Evolutionary conservation across 371 early-diverging fungal species (phyloP).

Genomic region (Lichtheimia ornata): DNA sequence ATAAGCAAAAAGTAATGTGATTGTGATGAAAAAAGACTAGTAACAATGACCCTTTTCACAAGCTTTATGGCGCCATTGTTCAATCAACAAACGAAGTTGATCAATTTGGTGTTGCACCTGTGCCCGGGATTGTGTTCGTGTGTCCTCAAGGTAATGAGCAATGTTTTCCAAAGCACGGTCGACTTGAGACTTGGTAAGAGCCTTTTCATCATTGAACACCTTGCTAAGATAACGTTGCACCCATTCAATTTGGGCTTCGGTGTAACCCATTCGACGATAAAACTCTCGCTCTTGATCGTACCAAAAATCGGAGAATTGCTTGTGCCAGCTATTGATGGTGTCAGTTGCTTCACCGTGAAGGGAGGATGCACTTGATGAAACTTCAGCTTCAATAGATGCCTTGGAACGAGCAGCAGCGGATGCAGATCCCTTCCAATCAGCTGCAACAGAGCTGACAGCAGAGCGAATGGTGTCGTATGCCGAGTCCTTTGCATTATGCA

Average conservation of each 20-base stretch:
- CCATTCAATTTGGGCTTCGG: conserved; percentile 48
- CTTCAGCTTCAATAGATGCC: conserved; percentile 1
- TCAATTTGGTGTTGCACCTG: conserved; percentile 39
- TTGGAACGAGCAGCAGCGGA: conserved; percentile 2
- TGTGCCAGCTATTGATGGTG: conserved; percentile 18
- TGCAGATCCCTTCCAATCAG: conserved; percentile 11
- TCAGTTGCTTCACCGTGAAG: conserved; percentile 24
- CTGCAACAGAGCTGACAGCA: conserved; percentile 15
- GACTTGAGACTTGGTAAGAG: conserved; percentile 28
- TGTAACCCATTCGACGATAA: conserved; percentile 43
- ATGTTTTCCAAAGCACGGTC: conserved; percentile 29
- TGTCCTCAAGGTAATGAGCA: conserved; percentile 32
- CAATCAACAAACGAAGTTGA: conserved; percentile 27
- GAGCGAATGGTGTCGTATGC: conserved; percentile 22
- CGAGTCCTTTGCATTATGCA: conserved; percentile 20
- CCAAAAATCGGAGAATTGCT: conserved; percentile 40
- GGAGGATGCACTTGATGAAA: conserved; percentile 2
- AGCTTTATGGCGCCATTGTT: conserved; percentile 26
- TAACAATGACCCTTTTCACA: too few species aligned
- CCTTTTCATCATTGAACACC: conserved; percentile 26
- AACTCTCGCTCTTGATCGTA: conserved; percentile 34
- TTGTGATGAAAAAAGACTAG: too few species aligned
- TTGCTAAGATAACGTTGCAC: conserved; percentile 35
- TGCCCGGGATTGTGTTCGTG: conserved; percentile 36
- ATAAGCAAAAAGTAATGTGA: too few species aligned